Base-by-base conservation (phyloP, 306 rosid species). In the Inga oerstediana region DNA sequence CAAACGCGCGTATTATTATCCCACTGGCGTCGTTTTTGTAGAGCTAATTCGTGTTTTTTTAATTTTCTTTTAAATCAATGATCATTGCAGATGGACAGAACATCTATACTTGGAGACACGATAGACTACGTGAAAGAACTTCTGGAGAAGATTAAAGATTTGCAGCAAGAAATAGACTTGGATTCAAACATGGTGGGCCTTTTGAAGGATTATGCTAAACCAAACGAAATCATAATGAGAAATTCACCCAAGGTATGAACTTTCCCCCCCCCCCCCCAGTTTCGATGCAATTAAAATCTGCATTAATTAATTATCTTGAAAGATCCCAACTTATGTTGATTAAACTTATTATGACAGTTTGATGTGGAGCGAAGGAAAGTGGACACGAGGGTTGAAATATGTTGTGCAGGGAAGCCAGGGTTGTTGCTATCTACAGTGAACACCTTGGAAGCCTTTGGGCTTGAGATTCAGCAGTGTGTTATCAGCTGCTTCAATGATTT, bases 91-190 rank as follows among this genome's bases (percentile, higher is more conserved):
- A 96, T 96, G 98, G 98, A 96, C 73, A 89, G 99, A 88, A 93
- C 99, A n/a, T 91, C 99, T 24, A 96, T 92, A 77, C 93, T 96
- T 32, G 97, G 98, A 68, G 99, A 96, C 85, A 91, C 99, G 17
- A 96, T 96, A 69, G 97, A 93, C 79, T 96, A 96, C 90, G 91
- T 92, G 97, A 96, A 93, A 83, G 99, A 93, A 46, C 95, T 96
- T 62, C 75, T 92, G 17, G 98, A 91, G 83, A 91, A 91, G 85
- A 92, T 96, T 80, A 89, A 89, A 77, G 85, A 73, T 65, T 83
- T 93, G 86, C 91, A 90, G 66, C 90, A 84, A 73, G 93, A 93
- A 85, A 51, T 84, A 19, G 91, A 82, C 77, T 61, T 65, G 17
- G 86, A 85, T 85, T 82, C 97, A 77, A 88, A 84, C 59, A 83